Evolutionary conservation across 1,284 basidiomycete genomes (phyloP), one percentile per base, ranked within the genome.

Genomic region (Cutaneotrichosporon curvatum): DNA sequence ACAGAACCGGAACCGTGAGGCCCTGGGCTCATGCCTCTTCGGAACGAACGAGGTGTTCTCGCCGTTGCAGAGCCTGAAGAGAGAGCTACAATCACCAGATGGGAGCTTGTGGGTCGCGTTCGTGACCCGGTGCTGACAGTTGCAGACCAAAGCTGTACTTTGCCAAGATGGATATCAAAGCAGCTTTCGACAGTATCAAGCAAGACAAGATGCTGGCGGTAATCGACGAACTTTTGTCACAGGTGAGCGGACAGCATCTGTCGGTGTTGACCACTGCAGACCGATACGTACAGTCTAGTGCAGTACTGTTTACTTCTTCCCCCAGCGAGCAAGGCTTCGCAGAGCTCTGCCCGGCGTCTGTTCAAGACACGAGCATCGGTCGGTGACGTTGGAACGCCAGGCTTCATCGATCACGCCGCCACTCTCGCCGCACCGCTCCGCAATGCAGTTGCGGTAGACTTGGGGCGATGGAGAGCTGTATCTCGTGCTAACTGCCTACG

Each of bases 111-210:
- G 59, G 58, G 80, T 59, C 48, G 48, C 33, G 6, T 5, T 28
- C 15, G 12, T 0, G 4, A 4, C 21, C 14, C 9, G 15, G 7
- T 3, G 20, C 18, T 19, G 18, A 47, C 39, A 28, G 36, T 34
- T 32, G 9, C 48, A 91, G 89, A 19, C 87, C 88, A 0, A 82
- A 81, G 55, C 70, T 95, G 4, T 97, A 91, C 67, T 94, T 98
- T 61, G 90, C 92, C 51, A 98, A 98, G 68, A 81, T 95, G 23
- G 95, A 99, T 63, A 88, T 98, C 14, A 83, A 85, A 51, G 84
- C 90, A 1, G 95, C 91, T 52, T 99, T 97, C 73, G 95, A 99
- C 70, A 90, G 87, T 0, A 97, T 98, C 54, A 83, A 91, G 36
- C 95, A 98, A 66, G 76, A 78, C 19, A 91, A 85, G 61, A 72